A percentile compares a stretch with the other conserved stretches of the same genome.
These are phyloP conservation scores for Capsicum chinense DNA, from an alignment of 257 asterid species.

Conservation along the genomic window DNA sequence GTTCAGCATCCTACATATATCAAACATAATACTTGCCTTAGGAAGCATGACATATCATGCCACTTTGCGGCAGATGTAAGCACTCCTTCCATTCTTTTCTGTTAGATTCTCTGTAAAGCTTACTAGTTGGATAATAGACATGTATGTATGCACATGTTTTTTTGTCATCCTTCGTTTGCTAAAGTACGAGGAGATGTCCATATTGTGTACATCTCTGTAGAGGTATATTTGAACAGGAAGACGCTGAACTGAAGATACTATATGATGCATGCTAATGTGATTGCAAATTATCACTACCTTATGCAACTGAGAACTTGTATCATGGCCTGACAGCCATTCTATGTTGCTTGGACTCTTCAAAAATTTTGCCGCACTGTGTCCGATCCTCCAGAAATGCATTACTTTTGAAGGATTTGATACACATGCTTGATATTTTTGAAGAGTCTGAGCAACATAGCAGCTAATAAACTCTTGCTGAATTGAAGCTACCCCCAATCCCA, in stretches of 20 bases:
- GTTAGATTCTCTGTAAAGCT: constrained; percentile 19
- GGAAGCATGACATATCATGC: constrained; percentile 95
- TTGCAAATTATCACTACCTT: not conserved
- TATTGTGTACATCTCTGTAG: constrained; percentile 6
- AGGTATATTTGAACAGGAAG: not conserved
- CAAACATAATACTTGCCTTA: constrained; percentile 85
- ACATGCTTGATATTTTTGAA: not conserved
- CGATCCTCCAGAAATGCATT: not conserved
- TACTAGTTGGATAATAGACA: not conserved
- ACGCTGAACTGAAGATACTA: not conserved
- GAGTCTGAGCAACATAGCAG: not conserved
- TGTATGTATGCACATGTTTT: not conserved
- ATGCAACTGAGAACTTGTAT: not conserved
- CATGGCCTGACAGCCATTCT: not conserved
- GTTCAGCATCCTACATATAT: constrained; percentile 86
- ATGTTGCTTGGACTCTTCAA: not conserved
- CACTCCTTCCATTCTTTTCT: constrained; percentile 30
- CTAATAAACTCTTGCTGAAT: not conserved
- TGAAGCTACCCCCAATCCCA: not conserved
- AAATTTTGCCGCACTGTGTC: not conserved
- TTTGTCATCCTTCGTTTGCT: not conserved
- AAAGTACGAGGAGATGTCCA: not conserved
- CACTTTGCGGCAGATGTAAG: constrained; percentile 87
- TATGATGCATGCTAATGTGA: not conserved
- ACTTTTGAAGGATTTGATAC: not conserved